These are phyloP conservation scores for Scenedesmus sp. DNA, from an alignment of 163 green algal genomes.

Conservation along the genomic window DNA sequence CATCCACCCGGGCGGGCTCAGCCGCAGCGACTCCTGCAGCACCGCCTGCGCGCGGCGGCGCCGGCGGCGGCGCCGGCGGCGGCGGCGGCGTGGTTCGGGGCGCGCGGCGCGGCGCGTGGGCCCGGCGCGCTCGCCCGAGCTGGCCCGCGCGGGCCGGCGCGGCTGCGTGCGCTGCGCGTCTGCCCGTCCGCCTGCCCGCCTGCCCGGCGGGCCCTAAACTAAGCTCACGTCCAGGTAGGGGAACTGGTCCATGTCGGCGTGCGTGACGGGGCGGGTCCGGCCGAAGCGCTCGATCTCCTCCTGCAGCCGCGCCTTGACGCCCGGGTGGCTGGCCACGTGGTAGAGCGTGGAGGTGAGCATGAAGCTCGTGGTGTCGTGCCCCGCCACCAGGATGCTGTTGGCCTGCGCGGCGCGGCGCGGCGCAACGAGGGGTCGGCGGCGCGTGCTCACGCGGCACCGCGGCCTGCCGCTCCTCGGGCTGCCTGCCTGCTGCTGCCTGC, in stretches of 20 bases:
- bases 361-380: constrained; percentile 50
- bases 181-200: too few species aligned
- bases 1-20: constrained; percentile 49
- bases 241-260: constrained; percentile 44
- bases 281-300: constrained; percentile 44
- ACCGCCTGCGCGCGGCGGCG: constrained; percentile 15
- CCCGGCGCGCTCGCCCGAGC: too few species aligned
- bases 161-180: too few species aligned
- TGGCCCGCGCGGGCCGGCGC: too few species aligned
- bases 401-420: constrained; percentile 13
- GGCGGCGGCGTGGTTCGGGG: not conserved
- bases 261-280: not conserved
- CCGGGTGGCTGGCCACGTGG: constrained; percentile 11
- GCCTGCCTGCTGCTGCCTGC: too few species aligned
- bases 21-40: constrained; percentile 39
- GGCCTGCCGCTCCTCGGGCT: too few species aligned
- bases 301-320: constrained; percentile 31
- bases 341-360: constrained; percentile 40
- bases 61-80: not conserved
- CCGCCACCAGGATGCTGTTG: constrained; percentile 46
- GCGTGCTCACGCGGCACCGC: too few species aligned
- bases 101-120: too few species aligned
- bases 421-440: too few species aligned
- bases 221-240: constrained; percentile 40
- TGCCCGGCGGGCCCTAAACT: too few species aligned